Evolutionary conservation across 1,284 basidiomycete species (phyloP).

Genomic region (Hemileia vastatrix): DNA sequence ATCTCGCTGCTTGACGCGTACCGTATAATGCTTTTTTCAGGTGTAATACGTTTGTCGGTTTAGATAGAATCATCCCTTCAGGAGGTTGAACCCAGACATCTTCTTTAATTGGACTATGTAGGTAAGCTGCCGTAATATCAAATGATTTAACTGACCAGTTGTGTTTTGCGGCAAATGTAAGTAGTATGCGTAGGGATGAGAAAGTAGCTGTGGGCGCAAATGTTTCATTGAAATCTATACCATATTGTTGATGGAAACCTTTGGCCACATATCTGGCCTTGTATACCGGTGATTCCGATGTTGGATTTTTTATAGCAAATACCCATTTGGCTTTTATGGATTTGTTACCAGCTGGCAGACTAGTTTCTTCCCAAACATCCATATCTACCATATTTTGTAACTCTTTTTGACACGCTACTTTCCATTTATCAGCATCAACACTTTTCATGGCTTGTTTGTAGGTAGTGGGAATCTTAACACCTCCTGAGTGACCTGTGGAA

Average conservation of each 20-base stretch:
- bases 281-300: neutral
- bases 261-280: neutral
- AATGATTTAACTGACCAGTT: neutral
- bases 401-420: neutral
- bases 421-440: neutral
- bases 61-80: neutral
- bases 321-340: neutral
- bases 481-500: no score
- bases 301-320: neutral
- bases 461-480: neutral
- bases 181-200: neutral
- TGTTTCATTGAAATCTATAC: neutral
- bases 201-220: neutral
- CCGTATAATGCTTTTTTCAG: conserved; percentile 7
- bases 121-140: conserved; percentile 1
- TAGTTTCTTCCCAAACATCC: neutral
- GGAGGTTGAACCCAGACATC: neutral
- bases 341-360: neutral
- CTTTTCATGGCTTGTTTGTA: neutral
- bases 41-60: neutral
- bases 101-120: conserved; percentile 2
- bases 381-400: neutral
- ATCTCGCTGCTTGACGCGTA: neutral
- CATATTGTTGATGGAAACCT: neutral
- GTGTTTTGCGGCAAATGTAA: neutral